These are phyloP conservation scores for Aureobasidium leucospermi DNA, from an alignment of 2,329 filamentous ascomycete genomes.

Conservation along the genomic window DNA sequence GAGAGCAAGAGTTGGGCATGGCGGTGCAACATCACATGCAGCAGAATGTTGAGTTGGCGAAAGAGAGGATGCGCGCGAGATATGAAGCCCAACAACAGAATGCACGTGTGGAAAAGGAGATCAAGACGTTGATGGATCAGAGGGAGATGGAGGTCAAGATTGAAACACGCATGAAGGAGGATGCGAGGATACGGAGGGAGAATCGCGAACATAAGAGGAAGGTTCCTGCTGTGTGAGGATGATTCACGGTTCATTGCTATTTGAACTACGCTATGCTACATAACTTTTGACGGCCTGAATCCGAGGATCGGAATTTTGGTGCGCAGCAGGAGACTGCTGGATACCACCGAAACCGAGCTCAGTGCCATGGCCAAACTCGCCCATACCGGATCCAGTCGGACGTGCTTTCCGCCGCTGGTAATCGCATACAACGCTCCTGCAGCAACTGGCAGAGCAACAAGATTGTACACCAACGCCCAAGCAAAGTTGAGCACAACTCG, in stretches of 20 bases:
- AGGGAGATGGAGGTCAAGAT: constrained; percentile 39
- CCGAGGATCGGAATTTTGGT: constrained; percentile 38
- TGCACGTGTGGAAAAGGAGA: constrained; percentile 34
- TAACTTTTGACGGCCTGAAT: constrained; percentile 24
- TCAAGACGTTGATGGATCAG: constrained; percentile 37
- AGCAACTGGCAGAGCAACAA: constrained; percentile 69
- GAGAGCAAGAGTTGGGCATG: constrained; percentile 29
- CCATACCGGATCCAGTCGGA: constrained; percentile 72
- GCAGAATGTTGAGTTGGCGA: constrained; percentile 23
- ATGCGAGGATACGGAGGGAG: constrained; percentile 31
- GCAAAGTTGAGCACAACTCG: constrained; percentile 78
- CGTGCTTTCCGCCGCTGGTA: constrained; percentile 40
- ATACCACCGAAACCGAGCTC: constrained; percentile 82
- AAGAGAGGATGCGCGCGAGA: constrained; percentile 27
- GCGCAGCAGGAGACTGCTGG: constrained; percentile 69
- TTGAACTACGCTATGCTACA: not conserved
- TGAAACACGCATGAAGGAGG: constrained; percentile 34
- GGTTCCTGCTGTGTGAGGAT: constrained; percentile 3
- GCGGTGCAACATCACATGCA: constrained; percentile 28
- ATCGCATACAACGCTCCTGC: constrained; percentile 70
- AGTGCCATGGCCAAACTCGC: constrained; percentile 86
- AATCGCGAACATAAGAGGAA: constrained; percentile 25
- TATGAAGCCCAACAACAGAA: constrained; percentile 35
- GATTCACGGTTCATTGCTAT: not conserved
- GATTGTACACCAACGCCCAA: constrained; percentile 78